Base-by-base conservation (phyloP, 495 filamentous ascomycete genomes). In the Daldinia childiae region DNA sequence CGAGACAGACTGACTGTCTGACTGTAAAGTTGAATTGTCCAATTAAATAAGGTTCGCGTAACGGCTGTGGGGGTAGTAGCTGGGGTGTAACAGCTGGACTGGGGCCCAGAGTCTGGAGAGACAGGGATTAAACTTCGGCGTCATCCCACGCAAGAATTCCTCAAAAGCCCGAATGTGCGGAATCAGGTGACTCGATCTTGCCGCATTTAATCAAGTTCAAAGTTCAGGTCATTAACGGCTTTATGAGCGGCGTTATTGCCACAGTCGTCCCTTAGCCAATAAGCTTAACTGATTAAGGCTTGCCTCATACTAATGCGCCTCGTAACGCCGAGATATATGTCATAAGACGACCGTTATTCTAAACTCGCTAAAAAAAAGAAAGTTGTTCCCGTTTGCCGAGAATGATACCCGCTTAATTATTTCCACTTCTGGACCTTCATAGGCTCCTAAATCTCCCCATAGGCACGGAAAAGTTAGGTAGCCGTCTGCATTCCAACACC, bases 401-500 rank as follows among this genome's bases (percentile, higher is more conserved):
- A 58, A 61, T 30, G 30, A 27, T 51, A 66, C 50, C 50, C 62
- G 57, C 51, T n/a, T 15, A n/a, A 43, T 27, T 34, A 1, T 27
- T 36, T 59, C 29, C 26, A n/a, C n/a, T n/a, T n/a, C n/a, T n/a
- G n/a, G n/a, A n/a, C n/a, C n/a, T n/a, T n/a, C n/a, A n/a, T n/a
- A n/a, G n/a, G n/a, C n/a, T n/a, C n/a, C n/a, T n/a, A n/a, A n/a
- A n/a, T n/a, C n/a, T n/a, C n/a, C n/a, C n/a, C n/a, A n/a, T n/a
- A n/a, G n/a, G 54, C 26, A 69, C 48, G 52, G 60, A 62, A 59
- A 48, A 38, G 58, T 62, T 67, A 21, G 63, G 69, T 66, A 52
- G 54, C 41, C 17, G 41, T 59, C 58, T 58, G 68, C 26, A 66
- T 66, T 71, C 58, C 58, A 66, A 43, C 58, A 24, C 57, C 61